A percentile compares a stretch with the other conserved stretches of the same genome.
phyloP scores from a whole-genome alignment of 225 moss, liverwort and hornwort genomes.

The Antitrichia curtipendula region DNA sequence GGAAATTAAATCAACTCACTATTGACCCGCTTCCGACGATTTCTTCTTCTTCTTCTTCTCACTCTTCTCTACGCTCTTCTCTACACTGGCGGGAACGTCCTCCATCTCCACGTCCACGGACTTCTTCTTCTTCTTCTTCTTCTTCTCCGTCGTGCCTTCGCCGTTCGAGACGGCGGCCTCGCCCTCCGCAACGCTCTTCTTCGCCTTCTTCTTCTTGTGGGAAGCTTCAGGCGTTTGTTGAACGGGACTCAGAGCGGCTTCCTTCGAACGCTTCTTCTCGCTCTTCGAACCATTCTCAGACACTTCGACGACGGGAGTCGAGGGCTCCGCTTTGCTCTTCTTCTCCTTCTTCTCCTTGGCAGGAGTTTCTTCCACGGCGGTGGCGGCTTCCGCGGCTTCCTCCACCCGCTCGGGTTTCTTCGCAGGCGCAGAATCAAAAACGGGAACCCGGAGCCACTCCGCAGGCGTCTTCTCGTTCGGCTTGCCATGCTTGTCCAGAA shows the following conservation, averaged over 20 bases:
- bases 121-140: conserved; percentile 64
- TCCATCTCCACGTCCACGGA: conserved; percentile 27
- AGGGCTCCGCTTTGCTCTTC: conserved; percentile 15
- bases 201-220: conserved; percentile 75
- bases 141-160: conserved; percentile 55
- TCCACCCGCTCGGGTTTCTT: conserved; percentile 33
- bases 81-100: conserved; percentile 23
- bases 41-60: conserved; percentile 48
- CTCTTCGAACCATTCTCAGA: conserved; percentile 13
- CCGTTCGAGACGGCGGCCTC: not conserved
- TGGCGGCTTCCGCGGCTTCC: conserved; percentile 8
- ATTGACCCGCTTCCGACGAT: conserved; percentile 28
- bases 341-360: conserved; percentile 23
- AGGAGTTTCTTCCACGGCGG: not conserved
- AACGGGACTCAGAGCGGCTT: not conserved
- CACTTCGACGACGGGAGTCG: not conserved
- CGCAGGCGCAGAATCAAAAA: conserved; percentile 17
- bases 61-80: conserved; percentile 37
- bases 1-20: not conserved
- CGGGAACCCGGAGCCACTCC: conserved; percentile 73
- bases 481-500: conserved; percentile 86
- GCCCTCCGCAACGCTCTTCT: conserved; percentile 30
- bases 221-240: conserved; percentile 37
- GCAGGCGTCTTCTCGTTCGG: conserved; percentile 86
- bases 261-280: conserved; percentile 62